Base-by-base conservation (phyloP, 1,284 basidiomycete genomes). In the Pascua sp. region DNA sequence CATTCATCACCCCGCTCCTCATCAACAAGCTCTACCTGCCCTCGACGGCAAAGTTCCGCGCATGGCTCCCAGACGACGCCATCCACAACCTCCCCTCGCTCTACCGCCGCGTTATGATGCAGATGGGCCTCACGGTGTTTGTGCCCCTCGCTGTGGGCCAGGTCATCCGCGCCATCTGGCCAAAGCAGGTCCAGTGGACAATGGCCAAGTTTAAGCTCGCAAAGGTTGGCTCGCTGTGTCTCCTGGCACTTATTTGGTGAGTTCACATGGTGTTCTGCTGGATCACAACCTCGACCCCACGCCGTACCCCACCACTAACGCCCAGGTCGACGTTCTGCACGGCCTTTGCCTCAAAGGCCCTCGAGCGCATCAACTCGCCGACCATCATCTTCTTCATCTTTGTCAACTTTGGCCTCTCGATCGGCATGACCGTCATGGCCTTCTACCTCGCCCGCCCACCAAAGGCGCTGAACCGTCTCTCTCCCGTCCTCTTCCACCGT, bases 91-190 rank as follows among this genome's bases (percentile, higher is more conserved):
- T 73, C 62, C 55, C 61, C 13, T 61, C 65, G 38, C 58, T 75
- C 9, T 75, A 75, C 40, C 44, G 59, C 4, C 57, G 66, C 39
- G 70, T 75, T 8, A 63, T 67, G 42, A 57, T 65, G 57, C 73
- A 75, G 60, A 65, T 71, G 24, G 71, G 67, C 0, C 60, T 58
- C 47, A 68, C 62, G 4, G 70, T 73, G 5, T 70, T 69, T 42
- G 56, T 71, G 32, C 71, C 72, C 0, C 60, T 73, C 1, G 55
- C 66, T n/a, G 68, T 73, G 8, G 73, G 73, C 12, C 70, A 73
- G 56, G 55, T 65, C 32, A 53, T 75, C 37, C 64, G 71, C 50
- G 53, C 45, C n/a, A 55, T 63, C 45, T 60, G 56, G 53, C 55
- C 61, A n/a, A 55, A 63, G 32, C 37, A 56, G 47, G 59, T 60